Conservation (phyloP, 805 yeast genomes). For the Metschnikowia sp. region DNA sequence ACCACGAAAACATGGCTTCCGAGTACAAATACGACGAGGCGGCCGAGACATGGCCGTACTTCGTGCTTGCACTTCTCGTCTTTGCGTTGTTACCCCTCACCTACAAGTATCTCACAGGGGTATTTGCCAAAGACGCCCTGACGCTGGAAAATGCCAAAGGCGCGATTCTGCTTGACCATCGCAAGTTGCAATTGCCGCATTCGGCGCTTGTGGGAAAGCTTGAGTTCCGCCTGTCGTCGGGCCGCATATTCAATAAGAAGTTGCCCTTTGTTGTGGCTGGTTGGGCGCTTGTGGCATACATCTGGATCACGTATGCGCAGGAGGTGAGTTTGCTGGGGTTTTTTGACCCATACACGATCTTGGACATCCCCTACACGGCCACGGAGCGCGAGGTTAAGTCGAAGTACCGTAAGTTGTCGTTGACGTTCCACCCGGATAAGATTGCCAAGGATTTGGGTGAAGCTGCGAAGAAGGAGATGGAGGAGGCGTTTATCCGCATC, state of each 20-base stretch:
- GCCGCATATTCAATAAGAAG: conserved; percentile 37
- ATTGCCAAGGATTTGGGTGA: conserved; percentile 60
- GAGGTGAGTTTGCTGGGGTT: conserved; percentile 45
- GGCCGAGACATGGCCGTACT: conserved; percentile 92
- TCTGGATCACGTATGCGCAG: conserved; percentile 37
- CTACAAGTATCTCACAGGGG: conserved; percentile 25
- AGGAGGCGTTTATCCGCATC: conserved; percentile 73
- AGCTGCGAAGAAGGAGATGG: conserved; percentile 55
- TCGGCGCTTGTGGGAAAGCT: conserved; percentile 22
- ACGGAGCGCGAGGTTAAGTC: conserved; percentile 73
- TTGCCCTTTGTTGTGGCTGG: conserved; percentile 44
- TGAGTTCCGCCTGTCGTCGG: conserved; percentile 26
- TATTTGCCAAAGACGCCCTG: conserved; percentile 17
- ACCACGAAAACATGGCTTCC: conserved; percentile 30
- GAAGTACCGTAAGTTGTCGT: conserved; percentile 80
- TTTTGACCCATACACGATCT: conserved; percentile 89
- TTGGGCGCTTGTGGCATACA: conserved; percentile 53
- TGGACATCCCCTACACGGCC: conserved; percentile 69
- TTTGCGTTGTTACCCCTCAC: conserved; percentile 69
- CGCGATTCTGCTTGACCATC: conserved; percentile 30
- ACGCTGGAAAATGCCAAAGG: conserved; percentile 26
- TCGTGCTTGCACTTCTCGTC: conserved; percentile 67
- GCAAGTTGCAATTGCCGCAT: conserved; percentile 28
- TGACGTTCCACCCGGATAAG: conserved; percentile 93
- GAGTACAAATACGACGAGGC: conserved; percentile 82